These are phyloP conservation scores for Lupinus albus DNA, from an alignment of 306 rosid species.

Conservation along the genomic window DNA sequence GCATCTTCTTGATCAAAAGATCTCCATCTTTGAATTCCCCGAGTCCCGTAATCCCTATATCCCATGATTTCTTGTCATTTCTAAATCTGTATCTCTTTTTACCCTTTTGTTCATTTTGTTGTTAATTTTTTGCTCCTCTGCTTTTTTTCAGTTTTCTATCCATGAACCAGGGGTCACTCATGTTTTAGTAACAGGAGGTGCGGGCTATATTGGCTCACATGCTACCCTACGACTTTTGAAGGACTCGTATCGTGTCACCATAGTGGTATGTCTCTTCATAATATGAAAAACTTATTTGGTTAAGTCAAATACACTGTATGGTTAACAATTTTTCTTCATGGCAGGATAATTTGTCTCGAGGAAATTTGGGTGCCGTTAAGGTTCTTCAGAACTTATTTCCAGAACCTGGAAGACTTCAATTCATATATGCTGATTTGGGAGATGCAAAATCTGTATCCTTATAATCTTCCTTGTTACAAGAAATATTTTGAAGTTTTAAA, in stretches of 20 bases:
- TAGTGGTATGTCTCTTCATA: constrained; percentile 67
- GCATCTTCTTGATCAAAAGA: constrained; percentile 78
- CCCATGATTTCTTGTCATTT: constrained; percentile 1
- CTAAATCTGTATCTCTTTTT: background rate
- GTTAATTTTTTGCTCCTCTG: background rate
- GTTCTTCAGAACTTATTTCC: constrained; percentile 83
- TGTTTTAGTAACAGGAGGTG: constrained; percentile 96
- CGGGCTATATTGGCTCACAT: constrained; percentile 95
- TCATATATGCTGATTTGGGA: constrained; percentile 91
- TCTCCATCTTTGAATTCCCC: constrained; percentile 76
- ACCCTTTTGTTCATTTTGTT: constrained; percentile 13
- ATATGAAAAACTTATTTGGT: constrained; percentile 8
- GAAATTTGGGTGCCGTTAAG: constrained; percentile 89
- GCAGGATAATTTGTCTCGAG: constrained; percentile 91
- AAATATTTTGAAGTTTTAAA: constrained; percentile 24
- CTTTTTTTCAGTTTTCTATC: constrained; percentile 64
- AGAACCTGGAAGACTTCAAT: constrained; percentile 92
- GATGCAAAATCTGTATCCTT: constrained; percentile 85
- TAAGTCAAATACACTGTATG: constrained; percentile 20
- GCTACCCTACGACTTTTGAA: constrained; percentile 79
- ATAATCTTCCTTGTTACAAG: constrained; percentile 10
- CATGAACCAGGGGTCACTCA: constrained; percentile 80
- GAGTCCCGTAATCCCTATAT: constrained; percentile 60
- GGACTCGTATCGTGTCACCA: constrained; percentile 85
- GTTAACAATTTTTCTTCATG: constrained; percentile 32